Evolutionary conservation across 495 filamentous ascomycete genomes (phyloP), one percentile per base, ranked within the genome.

Genomic region (Daldinia concentrica): DNA sequence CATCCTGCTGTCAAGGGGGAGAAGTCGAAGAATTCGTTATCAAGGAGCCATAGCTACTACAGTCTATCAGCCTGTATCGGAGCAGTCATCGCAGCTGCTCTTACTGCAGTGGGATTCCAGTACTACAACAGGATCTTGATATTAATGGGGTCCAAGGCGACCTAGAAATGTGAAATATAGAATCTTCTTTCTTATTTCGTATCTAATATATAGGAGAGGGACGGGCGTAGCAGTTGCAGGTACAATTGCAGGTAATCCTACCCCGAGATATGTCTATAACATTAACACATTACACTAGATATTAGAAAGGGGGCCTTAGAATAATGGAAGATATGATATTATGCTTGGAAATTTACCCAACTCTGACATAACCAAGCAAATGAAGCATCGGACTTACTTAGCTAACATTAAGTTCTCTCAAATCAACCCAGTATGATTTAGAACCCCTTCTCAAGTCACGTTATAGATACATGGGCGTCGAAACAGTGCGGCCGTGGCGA

Each of bases 31-130:
- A 22, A 24, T 29, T 27, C 48, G n/a, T 14, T 51, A 24, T 59
- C 58, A 14, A 48, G 14, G 14, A 26, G 9, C 11, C 45, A 19
- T 48, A 11, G 45, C n/a, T 55, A 24, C 12, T 37, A 61, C 12
- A 26, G 22, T n/a, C 39, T 57, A 9, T 45, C 70, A 50, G 29
- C 45, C 22, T 57, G 2, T 6, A 37, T 57, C 1, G 57, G 55
- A 36, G 50, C 50, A 2, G 5, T 52, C 7, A 27, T n/a, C 2
- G 6, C 68, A 43, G 64, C 61, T 8, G 65, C 60, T 27, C 15
- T 64, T 54, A 19, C 70, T 27, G 70, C 61, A 14, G 51, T 61
- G 2, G 70, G 60, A 29, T 52, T 73, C 32, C 70, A 45, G 32
- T 65, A 64, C 36, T 73, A 48, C 43, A 19, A 48, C 12, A 48